Conservation (phyloP, 2,329 filamentous ascomycete genomes). For the Thielaviopsis musarum region DNA sequence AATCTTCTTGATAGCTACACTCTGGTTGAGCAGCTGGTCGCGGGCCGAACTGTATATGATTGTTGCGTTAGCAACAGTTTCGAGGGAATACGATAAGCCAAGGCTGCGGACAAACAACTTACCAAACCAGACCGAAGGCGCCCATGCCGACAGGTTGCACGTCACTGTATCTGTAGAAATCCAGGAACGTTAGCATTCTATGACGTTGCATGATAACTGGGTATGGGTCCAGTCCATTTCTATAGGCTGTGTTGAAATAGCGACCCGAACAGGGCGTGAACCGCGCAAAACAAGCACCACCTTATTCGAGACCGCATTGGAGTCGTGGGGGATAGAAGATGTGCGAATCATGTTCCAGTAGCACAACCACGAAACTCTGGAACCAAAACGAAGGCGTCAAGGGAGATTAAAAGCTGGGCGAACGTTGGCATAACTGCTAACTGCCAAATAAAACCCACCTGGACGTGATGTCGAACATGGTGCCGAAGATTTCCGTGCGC, state of each 20-base stretch:
- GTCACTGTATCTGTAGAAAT: conserved; percentile 64
- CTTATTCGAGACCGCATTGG: neutral
- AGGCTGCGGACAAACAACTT: conserved; percentile 20
- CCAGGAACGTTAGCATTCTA: neutral
- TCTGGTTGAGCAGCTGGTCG: conserved; percentile 92
- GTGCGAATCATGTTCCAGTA: neutral
- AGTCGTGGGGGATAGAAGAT: neutral
- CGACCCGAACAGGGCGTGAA: neutral
- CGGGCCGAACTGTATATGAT: conserved; percentile 61
- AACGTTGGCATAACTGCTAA: neutral
- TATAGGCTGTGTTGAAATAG: neutral
- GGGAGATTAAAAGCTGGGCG: neutral
- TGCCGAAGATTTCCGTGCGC: conserved; percentile 97
- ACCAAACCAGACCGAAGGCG: conserved; percentile 97
- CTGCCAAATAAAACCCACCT: conserved; percentile 38
- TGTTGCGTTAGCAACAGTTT: neutral
- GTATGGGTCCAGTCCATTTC: neutral
- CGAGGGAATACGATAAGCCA: neutral
- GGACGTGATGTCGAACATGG: conserved; percentile 98
- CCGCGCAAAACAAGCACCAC: neutral
- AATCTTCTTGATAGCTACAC: conserved; percentile 99
- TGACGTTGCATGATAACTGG: neutral
- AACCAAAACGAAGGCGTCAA: neutral
- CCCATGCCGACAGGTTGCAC: conserved; percentile 98
- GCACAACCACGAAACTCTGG: neutral